Conservation (phyloP, 139 green algal genomes). For the Coccomyxa sp. region DNA sequence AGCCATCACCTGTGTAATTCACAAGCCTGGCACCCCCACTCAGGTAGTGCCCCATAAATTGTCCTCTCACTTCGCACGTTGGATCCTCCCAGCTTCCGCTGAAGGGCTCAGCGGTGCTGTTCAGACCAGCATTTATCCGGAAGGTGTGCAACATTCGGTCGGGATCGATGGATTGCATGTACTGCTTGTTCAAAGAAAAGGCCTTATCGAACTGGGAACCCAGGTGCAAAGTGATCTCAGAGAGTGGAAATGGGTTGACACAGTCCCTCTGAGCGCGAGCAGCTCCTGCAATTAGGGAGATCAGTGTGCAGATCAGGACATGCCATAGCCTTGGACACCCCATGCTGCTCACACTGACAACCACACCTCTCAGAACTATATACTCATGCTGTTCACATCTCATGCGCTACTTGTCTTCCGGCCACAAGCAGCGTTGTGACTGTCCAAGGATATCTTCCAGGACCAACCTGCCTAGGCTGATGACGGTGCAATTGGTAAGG, state of each 20-base stretch:
- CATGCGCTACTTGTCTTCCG: too few species aligned
- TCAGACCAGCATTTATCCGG: constrained; percentile 33
- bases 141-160: constrained; percentile 49
- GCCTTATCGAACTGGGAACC: constrained; percentile 9
- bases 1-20: constrained; percentile 30
- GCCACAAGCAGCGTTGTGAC: too few species aligned
- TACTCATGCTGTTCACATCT: too few species aligned
- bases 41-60: constrained; percentile 69
- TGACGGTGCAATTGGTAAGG: too few species aligned
- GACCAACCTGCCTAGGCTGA: too few species aligned
- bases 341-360: too few species aligned
- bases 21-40: constrained; percentile 34
- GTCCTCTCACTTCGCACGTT: constrained; percentile 43
- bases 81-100: constrained; percentile 46
- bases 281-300: too few species aligned
- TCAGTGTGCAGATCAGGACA: too few species aligned
- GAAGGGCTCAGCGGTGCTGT: constrained; percentile 28
- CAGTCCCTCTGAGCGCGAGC: too few species aligned
- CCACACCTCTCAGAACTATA: too few species aligned
- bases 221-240: background rate
- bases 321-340: too few species aligned
- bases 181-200: constrained; percentile 34
- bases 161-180: constrained; percentile 40
- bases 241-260: background rate
- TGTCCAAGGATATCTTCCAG: too few species aligned